phyloP scores from a whole-genome alignment of 192 early-diverging fungal species.

The Umbelopsis sp. region DNA sequence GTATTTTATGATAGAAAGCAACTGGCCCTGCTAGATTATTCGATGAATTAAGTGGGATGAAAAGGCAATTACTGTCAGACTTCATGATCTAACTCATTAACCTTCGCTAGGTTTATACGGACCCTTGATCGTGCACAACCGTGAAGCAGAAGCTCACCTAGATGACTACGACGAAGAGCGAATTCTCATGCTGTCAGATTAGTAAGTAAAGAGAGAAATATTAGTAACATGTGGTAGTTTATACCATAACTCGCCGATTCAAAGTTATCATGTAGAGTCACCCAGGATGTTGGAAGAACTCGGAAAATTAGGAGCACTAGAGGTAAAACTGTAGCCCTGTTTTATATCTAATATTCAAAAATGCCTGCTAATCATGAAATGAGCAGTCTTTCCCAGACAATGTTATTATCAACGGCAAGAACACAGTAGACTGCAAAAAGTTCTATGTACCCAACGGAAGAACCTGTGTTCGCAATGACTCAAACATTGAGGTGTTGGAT shows the following conservation, averaged over 20 bases:
- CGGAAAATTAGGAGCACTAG: slow-evolving; percentile 40
- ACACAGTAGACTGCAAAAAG: slow-evolving; percentile 6
- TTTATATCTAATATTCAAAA: slow-evolving; percentile 43
- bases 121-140: slow-evolving; percentile 64
- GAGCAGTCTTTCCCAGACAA: slow-evolving; percentile 65
- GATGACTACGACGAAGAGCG: slow-evolving; percentile 62
- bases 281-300: slow-evolving; percentile 1
- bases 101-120: slow-evolving; percentile 41
- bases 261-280: slow-evolving; percentile 15
- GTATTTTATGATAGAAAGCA: neutral
- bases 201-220: slow-evolving; percentile 27
- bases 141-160: slow-evolving; percentile 36
- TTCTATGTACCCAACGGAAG: neutral
- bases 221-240: too few species aligned
- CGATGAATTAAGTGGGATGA: too few species aligned
- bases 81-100: too few species aligned
- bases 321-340: slow-evolving; percentile 43
- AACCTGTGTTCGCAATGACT: slow-evolving; percentile 1
- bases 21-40: too few species aligned
- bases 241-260: neutral
- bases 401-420: slow-evolving; percentile 57
- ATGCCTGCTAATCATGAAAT: neutral
- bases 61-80: too few species aligned
- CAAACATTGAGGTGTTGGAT: slow-evolving; percentile 28
- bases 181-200: slow-evolving; percentile 61